These are phyloP conservation scores for Lactarius deliciosus DNA, from an alignment of 768 basidiomycete genomes.

Conservation along the genomic window DNA sequence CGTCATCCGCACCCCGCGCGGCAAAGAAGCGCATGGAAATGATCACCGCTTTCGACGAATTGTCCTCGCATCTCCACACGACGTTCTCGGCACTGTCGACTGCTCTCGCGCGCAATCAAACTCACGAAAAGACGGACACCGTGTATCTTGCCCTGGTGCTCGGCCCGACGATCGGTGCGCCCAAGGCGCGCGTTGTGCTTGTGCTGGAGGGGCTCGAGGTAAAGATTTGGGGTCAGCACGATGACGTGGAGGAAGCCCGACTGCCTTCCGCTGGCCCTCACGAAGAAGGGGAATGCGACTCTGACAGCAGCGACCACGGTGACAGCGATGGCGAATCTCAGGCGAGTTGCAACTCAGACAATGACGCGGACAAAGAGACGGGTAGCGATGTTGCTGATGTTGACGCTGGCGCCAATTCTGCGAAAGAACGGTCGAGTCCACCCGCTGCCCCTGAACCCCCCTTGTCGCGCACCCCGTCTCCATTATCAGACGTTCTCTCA, in stretches of 20 bases:
- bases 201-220: constrained; percentile 64
- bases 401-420: constrained; percentile 9
- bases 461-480: constrained; percentile 35
- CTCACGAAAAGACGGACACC: constrained; percentile 30
- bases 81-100: constrained; percentile 74
- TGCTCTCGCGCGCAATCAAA: constrained; percentile 48
- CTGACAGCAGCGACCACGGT: constrained; percentile 22
- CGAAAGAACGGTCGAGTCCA: constrained; percentile 13
- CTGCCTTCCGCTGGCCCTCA: constrained; percentile 5
- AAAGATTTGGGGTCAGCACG: constrained; percentile 36
- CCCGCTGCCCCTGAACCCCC: constrained; percentile 32
- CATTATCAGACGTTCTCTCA: constrained; percentile 21
- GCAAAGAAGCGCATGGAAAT: constrained; percentile 62
- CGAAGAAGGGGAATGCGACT: constrained; percentile 23
- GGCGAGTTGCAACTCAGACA: constrained; percentile 23
- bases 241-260: constrained; percentile 10
- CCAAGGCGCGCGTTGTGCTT: constrained; percentile 60
- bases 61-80: constrained; percentile 70
- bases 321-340: constrained; percentile 13
- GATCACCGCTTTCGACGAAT: constrained; percentile 63
- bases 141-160: constrained; percentile 63
- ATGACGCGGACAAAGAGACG: constrained; percentile 23
- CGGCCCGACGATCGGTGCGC: constrained; percentile 61
- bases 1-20: constrained; percentile 49
- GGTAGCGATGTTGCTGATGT: constrained; percentile 17